These are phyloP conservation scores for Tuber microsphaerosporum DNA, from an alignment of 495 filamentous ascomycete species.

Conservation along the genomic window DNA sequence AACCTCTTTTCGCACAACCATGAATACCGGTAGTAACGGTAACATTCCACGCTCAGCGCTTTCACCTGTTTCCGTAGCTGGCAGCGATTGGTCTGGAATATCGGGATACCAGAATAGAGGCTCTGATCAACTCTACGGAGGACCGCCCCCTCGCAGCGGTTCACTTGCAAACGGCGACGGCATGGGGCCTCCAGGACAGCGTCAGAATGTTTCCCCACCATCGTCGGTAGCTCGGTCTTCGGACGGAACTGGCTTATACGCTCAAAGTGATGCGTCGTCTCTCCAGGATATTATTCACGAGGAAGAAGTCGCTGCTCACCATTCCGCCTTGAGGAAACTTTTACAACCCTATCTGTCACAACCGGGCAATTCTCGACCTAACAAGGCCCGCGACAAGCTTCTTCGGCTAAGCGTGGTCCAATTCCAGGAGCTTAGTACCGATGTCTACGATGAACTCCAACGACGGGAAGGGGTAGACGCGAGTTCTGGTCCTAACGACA, in stretches of 20 bases:
- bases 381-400: constrained; percentile 87
- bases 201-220: constrained; percentile 71
- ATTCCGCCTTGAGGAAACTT: constrained; percentile 69
- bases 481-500: constrained; percentile 41
- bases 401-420: constrained; percentile 80
- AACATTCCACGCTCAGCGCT: constrained; percentile 35
- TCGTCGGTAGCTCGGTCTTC: constrained; percentile 77
- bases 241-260: constrained; percentile 60
- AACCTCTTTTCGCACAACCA: constrained; percentile 7
- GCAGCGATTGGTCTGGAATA: constrained; percentile 82
- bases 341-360: constrained; percentile 48
- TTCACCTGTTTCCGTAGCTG: constrained; percentile 43
- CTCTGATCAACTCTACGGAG: constrained; percentile 29
- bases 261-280: constrained; percentile 51
- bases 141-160: constrained; percentile 21
- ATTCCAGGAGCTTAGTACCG: constrained; percentile 93
- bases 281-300: constrained; percentile 54
- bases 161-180: constrained; percentile 19
- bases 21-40: constrained; percentile 19
- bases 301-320: constrained; percentile 70
- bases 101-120: constrained; percentile 58
- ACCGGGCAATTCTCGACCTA: constrained; percentile 63
- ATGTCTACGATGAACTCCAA: constrained; percentile 92
- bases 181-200: constrained; percentile 57
- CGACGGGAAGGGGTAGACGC: constrained; percentile 56